phyloP scores from a whole-genome alignment of 106 monocot genomes.

The Dendrobium officinale region DNA sequence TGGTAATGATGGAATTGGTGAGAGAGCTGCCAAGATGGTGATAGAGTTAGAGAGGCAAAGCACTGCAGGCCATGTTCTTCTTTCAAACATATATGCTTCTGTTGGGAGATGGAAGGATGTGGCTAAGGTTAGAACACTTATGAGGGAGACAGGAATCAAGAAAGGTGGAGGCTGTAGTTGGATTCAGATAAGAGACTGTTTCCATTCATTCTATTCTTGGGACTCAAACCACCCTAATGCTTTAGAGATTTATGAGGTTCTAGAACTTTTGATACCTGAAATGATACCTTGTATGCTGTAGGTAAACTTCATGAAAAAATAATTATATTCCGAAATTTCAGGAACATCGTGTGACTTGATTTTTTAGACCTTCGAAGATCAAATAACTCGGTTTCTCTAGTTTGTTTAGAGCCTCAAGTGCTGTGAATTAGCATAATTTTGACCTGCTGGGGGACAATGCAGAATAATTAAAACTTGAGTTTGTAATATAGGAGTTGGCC shows the following conservation, averaged over 20 bases:
- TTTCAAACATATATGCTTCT: conserved; percentile 39
- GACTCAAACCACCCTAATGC: conserved; percentile 27
- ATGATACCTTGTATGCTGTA: conserved; percentile 2
- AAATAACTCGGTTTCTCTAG: not conserved
- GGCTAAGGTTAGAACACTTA: conserved; percentile 26
- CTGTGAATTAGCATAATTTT: not conserved
- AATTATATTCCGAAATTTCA: not conserved
- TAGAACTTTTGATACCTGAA: conserved; percentile 44
- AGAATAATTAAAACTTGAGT: not conserved
- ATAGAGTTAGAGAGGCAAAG: conserved; percentile 25
- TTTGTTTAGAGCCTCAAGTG: not conserved
- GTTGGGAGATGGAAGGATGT: conserved; percentile 47
- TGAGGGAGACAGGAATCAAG: conserved; percentile 37
- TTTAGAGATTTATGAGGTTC: conserved; percentile 31
- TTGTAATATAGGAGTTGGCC: not conserved
- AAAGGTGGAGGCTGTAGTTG: conserved; percentile 47
- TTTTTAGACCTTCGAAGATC: not conserved
- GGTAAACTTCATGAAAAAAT: not conserved
- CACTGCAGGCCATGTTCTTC: conserved; percentile 37
- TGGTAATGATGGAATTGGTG: conserved; percentile 30
- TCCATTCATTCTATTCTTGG: conserved; percentile 43
- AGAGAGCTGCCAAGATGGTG: conserved; percentile 40
- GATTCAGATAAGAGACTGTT: conserved; percentile 37
- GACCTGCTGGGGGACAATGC: not conserved
- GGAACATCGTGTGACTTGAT: not conserved